Evolutionary conservation across 1,284 basidiomycete genomes (phyloP), one percentile per base, ranked within the genome.

Genomic region (Pyrrhoderma lamaoense): DNA sequence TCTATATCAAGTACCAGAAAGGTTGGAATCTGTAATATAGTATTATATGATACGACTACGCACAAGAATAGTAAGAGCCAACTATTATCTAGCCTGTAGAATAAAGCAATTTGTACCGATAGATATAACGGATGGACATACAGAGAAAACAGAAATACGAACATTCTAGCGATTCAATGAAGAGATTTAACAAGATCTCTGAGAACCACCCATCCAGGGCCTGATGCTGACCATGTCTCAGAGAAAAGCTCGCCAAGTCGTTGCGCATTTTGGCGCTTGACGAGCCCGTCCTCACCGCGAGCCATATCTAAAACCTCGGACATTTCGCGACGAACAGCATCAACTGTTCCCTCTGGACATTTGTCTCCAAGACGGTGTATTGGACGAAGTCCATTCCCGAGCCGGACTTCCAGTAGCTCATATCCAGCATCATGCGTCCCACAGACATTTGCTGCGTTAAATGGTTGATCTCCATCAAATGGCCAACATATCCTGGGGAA

Each of bases 321-420:
- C n/a, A 31, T 14, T 19, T 54, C 52, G 8, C 42, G 47, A 8
- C 36, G 19, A 3, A 54, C 35, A 8, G 52, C 52, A 8, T 49
- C 52, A 3, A 54, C 18, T 8, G 47, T 54, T 9, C 49, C 42
- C 21, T 47, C 45, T 14, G 47, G 52, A 2, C 42, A 25, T 16
- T 46, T 42, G 11, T 40, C 39, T 3, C 48, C 48, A 18, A 54
- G 47, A 8, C 53, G 47, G 45, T 55, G 53, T 14, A 58, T 19
- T 39, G 58, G 60, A 38, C 52, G 52, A 35, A 59, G 47, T 7
- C 61, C 62, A 40, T 59, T 39, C 7, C 61, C 62, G n/a, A 25
- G 59, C 8, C 63, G 61, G 13, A 61, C 60, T 45, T 65, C 62
- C 31, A 62, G 25, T n/a, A 65, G 51, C 58, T 65, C 63, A 54